phyloP scores from a whole-genome alignment of 495 filamentous ascomycete species.

The Penicillium salamii region DNA sequence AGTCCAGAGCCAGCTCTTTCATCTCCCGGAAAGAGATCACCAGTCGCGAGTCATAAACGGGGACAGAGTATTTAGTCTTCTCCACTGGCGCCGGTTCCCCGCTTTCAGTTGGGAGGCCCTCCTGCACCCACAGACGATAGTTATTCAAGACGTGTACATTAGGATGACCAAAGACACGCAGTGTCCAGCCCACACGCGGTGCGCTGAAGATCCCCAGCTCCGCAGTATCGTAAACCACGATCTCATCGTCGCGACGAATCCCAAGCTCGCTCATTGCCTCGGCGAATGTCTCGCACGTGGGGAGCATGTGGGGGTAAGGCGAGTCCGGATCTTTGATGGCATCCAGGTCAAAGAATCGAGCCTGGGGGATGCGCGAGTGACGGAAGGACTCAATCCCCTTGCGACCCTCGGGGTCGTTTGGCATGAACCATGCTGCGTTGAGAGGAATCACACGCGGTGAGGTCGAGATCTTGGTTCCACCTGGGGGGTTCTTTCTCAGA shows the following conservation, averaged over 20 bases:
- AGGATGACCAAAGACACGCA: conserved; percentile 86
- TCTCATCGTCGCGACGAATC: conserved; percentile 77
- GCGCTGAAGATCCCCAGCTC: conserved; percentile 93
- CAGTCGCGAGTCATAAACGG: conserved; percentile 50
- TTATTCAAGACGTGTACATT: conserved; percentile 91
- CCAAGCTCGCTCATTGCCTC: conserved; percentile 84
- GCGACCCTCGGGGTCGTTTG: conserved; percentile 75
- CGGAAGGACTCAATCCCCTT: conserved; percentile 75
- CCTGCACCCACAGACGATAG: conserved; percentile 83
- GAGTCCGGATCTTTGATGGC: conserved; percentile 81
- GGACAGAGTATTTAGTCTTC: conserved; percentile 53
- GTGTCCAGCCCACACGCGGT: conserved; percentile 88
- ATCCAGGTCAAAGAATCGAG: conserved; percentile 97
- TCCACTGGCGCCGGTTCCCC: conserved; percentile 64
- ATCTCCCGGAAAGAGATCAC: conserved; percentile 77
- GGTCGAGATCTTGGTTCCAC: conserved; percentile 61
- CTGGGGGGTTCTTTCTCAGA: conserved; percentile 68
- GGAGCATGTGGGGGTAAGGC: conserved; percentile 96
- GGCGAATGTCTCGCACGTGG: conserved; percentile 73
- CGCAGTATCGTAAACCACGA: conserved; percentile 89
- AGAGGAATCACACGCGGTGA: conserved; percentile 80
- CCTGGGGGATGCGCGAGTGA: conserved; percentile 72
- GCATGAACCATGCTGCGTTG: conserved; percentile 94
- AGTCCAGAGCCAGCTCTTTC: conserved; percentile 68
- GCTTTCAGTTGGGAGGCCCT: conserved; percentile 75